A percentile compares a stretch with the other conserved stretches of the same genome.
These are phyloP conservation scores for Phyllosticta citribraziliensis DNA, from an alignment of 2,329 filamentous ascomycete genomes.

Conservation along the genomic window DNA sequence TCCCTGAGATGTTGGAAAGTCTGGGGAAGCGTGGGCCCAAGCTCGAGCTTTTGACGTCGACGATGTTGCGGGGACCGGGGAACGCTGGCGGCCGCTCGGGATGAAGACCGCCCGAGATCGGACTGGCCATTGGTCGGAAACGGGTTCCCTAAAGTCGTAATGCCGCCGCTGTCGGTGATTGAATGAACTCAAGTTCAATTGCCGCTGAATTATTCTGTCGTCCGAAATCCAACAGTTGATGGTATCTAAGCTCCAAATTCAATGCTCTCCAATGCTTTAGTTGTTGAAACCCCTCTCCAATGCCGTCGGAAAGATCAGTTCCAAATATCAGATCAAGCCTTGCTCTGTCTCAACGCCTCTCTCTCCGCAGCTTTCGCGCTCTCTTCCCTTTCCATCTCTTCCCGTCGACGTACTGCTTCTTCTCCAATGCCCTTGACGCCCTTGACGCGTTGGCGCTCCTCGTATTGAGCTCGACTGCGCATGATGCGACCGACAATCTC, in stretches of 20 bases:
- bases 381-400: constrained; percentile 28
- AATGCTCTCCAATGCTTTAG: not conserved
- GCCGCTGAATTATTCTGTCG: not conserved
- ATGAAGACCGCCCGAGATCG: not conserved
- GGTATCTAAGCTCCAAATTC: not conserved
- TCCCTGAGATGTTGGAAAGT: not conserved
- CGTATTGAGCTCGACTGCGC: constrained; percentile 76
- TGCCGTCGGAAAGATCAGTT: not conserved
- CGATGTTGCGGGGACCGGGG: not conserved
- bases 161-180: not conserved
- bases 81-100: not conserved
- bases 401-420: constrained; percentile 33
- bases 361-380: constrained; percentile 6
- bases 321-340: not conserved
- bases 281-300: not conserved
- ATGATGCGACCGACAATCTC: constrained; percentile 88
- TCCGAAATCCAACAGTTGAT: not conserved
- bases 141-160: not conserved
- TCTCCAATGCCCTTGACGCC: constrained; percentile 76
- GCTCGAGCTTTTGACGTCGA: not conserved
- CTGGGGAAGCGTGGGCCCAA: not conserved
- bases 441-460: constrained; percentile 84
- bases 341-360: not conserved
- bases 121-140: not conserved
- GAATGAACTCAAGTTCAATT: not conserved